phyloP scores from a whole-genome alignment of 192 early-diverging fungal species.

The Coemansia asiatica region DNA sequence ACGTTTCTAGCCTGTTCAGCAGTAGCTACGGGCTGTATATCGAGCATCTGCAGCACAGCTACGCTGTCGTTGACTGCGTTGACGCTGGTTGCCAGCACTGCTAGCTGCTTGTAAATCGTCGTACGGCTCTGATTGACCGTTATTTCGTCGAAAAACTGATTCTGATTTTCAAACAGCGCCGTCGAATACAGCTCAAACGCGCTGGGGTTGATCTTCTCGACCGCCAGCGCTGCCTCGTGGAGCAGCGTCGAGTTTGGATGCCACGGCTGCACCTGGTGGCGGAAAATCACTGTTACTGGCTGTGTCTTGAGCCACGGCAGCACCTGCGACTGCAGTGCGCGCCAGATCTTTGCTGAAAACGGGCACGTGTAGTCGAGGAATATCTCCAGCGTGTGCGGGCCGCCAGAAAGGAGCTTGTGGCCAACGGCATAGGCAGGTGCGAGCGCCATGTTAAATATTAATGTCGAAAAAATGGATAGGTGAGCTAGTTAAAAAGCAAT shows the following conservation, averaged over 20 bases:
- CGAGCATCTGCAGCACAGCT: conserved; percentile 54
- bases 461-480: not conserved
- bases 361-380: conserved; percentile 59
- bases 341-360: conserved; percentile 66
- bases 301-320: conserved; percentile 54
- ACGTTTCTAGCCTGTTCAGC: conserved; percentile 51
- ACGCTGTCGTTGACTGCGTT: conserved; percentile 56
- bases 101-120: conserved; percentile 58
- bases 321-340: conserved; percentile 55
- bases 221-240: conserved; percentile 75
- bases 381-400: conserved; percentile 43
- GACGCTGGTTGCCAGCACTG: conserved; percentile 50
- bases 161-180: conserved; percentile 62
- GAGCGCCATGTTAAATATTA: conserved; percentile 6
- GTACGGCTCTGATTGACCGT: conserved; percentile 59
- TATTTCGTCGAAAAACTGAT: conserved; percentile 65
- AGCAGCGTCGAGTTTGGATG: conserved; percentile 72
- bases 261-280: conserved; percentile 87
- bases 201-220: conserved; percentile 58
- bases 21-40: conserved; percentile 24
- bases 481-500: not conserved
- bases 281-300: conserved; percentile 65
- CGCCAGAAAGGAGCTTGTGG: conserved; percentile 17
- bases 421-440: conserved; percentile 31
- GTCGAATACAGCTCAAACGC: conserved; percentile 60